A percentile compares a stretch with the other conserved stretches of the same genome.
These are phyloP conservation scores for Cytospora schulzeri DNA, from an alignment of 2,329 filamentous ascomycete genomes.

Conservation along the genomic window DNA sequence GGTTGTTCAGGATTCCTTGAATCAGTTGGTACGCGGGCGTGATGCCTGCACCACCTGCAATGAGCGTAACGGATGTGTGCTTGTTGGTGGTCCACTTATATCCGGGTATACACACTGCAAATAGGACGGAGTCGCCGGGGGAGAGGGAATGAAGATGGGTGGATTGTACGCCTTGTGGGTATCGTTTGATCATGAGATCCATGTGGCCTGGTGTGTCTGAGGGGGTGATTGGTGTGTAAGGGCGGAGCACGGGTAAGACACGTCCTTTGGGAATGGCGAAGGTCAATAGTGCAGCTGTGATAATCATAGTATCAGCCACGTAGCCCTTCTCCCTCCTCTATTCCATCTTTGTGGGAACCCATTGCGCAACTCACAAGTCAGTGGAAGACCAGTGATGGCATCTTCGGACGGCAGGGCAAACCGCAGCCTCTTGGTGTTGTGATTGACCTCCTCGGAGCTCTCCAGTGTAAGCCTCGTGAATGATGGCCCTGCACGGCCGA, in stretches of 20 bases:
- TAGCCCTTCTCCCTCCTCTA: too few relatives aligned
- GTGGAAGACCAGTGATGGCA: conserved; percentile 49
- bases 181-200: conserved; percentile 69
- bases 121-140: conserved; percentile 63
- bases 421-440: conserved; percentile 59
- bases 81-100: conserved; percentile 57
- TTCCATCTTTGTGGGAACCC: background rate
- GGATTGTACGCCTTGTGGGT: conserved; percentile 66
- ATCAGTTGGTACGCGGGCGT: conserved; percentile 70
- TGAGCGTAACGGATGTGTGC: conserved; percentile 58
- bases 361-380: conserved; percentile 46
- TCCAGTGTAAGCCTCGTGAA: conserved; percentile 53
- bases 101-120: conserved; percentile 56
- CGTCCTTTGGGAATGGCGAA: conserved; percentile 59
- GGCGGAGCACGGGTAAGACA: conserved; percentile 62
- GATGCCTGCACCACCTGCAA: conserved; percentile 73
- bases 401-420: conserved; percentile 55
- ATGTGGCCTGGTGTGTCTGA: conserved; percentile 59
- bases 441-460: conserved; percentile 55
- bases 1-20: conserved; percentile 62
- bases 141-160: conserved; percentile 65
- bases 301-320: background rate
- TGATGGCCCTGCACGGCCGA: conserved; percentile 36
- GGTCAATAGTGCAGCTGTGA: conserved; percentile 58
- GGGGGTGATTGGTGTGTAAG: conserved; percentile 64